Evolutionary conservation across 2,329 filamentous ascomycete genomes (phyloP), one percentile per base, ranked within the genome.

Genomic region (Lomentospora prolificans): DNA sequence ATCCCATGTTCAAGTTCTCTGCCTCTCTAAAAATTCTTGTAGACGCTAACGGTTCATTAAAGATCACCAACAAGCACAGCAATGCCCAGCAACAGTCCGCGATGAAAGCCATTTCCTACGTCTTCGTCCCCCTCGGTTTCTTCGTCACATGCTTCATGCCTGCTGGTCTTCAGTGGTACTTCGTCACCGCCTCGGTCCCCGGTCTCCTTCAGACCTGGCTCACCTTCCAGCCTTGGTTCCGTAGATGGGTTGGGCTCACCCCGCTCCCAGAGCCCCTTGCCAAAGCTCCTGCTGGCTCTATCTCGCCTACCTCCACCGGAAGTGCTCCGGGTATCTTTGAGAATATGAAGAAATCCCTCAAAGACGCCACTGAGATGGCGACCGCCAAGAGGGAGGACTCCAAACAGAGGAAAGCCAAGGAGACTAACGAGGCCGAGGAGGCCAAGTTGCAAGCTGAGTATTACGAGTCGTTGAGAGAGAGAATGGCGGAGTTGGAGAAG

Each of bases 141-240:
- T 30, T 75, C 51, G 67, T 68, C 46, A 78, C 75, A 5, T 68
- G 68, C 48, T 78, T 73, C 69, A 66, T 79, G 56, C 74, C 75
- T 17, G 70, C 75, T 39, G 74, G 67, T 54, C 65, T 79, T 53
- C 77, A 79, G 60, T 72, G 73, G 65, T 78, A 78, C 72, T 70
- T 76, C 60, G 63, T 76, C 58, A 62, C 68, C 59, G 62, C 70
- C 28, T 65, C 71, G 24, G 65, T 66, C 25, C 58, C 65, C 19
- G 58, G 65, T 39, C 44, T 65, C 44, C 62, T 68, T 51, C 62
- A 74, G 62, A 70, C 71, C 36, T 60, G 66, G 36, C 55, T 69
- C 39, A 62, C 73, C 27, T 65, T 75, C 50, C 72, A 68, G 64
- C 69, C 69, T 44, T 28, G 62, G 10, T 59, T 78, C 59, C 75